Evolutionary conservation across 148 eudicot genomes (phyloP).

Genomic region (Vaccinium darrowii): DNA sequence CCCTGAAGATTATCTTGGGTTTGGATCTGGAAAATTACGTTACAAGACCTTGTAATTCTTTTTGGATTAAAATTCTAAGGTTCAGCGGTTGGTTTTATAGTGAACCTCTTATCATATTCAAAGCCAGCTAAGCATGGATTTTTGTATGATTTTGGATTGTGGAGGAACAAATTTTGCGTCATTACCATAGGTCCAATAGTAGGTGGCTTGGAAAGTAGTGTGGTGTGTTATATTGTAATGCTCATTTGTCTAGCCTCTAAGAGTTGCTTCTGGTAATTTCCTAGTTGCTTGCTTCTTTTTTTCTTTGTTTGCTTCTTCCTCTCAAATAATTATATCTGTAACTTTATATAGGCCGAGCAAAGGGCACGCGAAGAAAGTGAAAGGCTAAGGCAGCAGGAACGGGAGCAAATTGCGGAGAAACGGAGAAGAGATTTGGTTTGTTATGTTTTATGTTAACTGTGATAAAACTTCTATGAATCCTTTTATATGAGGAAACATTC

Average conservation of each 20-base stretch:
- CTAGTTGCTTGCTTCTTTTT: background rate
- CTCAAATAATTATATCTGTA: background rate
- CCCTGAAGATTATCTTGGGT: background rate
- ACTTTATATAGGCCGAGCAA: slow-evolving; percentile 67
- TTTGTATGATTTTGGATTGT: background rate
- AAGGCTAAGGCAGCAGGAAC: slow-evolving; percentile 86
- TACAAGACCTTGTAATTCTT: background rate
- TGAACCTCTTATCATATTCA: background rate
- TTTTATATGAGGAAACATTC: background rate
- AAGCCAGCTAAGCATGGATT: background rate
- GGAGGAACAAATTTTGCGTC: background rate
- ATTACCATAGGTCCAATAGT: background rate
- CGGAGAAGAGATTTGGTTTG: slow-evolving; percentile 85
- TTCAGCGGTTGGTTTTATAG: background rate
- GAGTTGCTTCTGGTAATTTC: background rate
- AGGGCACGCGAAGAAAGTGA: slow-evolving; percentile 96
- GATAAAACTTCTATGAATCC: background rate
- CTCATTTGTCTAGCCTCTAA: background rate
- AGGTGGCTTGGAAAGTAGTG: background rate
- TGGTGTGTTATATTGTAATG: background rate
- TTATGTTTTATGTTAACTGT: background rate
- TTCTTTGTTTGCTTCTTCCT: background rate
- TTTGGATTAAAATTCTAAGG: background rate
- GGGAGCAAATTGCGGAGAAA: slow-evolving; percentile 87
- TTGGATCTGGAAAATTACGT: background rate